Evolutionary conservation across 2,329 filamentous ascomycete species (phyloP).

Genomic region (Aspergillus pseudoviridinutans): DNA sequence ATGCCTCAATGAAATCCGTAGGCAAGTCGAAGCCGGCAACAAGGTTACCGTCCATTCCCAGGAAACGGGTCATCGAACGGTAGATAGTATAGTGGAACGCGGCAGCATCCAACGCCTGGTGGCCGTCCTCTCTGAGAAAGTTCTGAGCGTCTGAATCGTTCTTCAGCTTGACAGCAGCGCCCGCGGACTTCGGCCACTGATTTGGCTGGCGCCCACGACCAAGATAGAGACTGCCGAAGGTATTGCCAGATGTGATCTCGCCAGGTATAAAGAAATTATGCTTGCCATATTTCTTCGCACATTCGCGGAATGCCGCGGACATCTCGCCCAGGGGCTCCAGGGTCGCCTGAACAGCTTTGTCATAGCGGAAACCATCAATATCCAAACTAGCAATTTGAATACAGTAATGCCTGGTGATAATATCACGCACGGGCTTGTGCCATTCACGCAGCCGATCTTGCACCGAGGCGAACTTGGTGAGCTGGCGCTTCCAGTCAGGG

Average conservation of each 20-base stretch:
- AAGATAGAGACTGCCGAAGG: slow-evolving; percentile 57
- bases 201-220: slow-evolving; percentile 56
- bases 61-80: slow-evolving; percentile 55
- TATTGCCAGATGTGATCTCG: slow-evolving; percentile 60
- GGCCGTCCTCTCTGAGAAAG: slow-evolving; percentile 50
- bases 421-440: slow-evolving; percentile 54
- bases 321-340: slow-evolving; percentile 58
- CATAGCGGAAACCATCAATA: slow-evolving; percentile 62
- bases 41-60: slow-evolving; percentile 56
- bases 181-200: slow-evolving; percentile 43
- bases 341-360: slow-evolving; percentile 61
- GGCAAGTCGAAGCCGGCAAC: slow-evolving; percentile 50
- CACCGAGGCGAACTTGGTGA: slow-evolving; percentile 62
- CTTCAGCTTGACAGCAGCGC: slow-evolving; percentile 48
- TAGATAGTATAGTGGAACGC: slow-evolving; percentile 62
- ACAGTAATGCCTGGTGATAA: slow-evolving; percentile 59
- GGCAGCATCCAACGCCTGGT: slow-evolving; percentile 54
- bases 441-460: slow-evolving; percentile 64
- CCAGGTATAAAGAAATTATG: slow-evolving; percentile 61
- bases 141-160: slow-evolving; percentile 38
- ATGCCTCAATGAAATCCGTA: slow-evolving; percentile 51
- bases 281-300: slow-evolving; percentile 54
- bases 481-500: slow-evolving; percentile 58
- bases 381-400: slow-evolving; percentile 60
- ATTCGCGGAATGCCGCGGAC: slow-evolving; percentile 52